A percentile compares a stretch with the other conserved stretches of the same genome.
These are phyloP conservation scores for Claviceps maximensis DNA, from an alignment of 2,329 filamentous ascomycete genomes.

Conservation along the genomic window DNA sequence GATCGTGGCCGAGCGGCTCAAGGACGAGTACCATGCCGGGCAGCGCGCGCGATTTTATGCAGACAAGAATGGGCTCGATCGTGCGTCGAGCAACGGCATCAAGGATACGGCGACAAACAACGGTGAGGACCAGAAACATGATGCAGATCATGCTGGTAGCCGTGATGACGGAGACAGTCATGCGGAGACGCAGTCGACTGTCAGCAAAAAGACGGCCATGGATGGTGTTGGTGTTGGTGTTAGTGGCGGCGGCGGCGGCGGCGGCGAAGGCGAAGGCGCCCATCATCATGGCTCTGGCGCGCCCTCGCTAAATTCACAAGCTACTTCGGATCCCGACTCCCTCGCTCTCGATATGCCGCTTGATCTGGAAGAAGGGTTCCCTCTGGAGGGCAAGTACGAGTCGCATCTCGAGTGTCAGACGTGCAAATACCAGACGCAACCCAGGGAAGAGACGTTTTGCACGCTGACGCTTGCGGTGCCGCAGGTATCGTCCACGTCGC, in stretches of 20 bases:
- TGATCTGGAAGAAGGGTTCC: constrained; percentile 60
- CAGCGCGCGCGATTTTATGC: constrained; percentile 55
- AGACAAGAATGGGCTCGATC: constrained; percentile 16
- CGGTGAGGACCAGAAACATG: constrained; percentile 8
- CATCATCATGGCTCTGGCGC: not conserved
- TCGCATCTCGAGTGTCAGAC: constrained; percentile 91
- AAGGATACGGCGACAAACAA: not conserved
- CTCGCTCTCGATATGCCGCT: constrained; percentile 12
- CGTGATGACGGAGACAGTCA: constrained; percentile 12
- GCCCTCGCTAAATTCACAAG: not conserved
- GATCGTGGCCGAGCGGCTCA: constrained; percentile 79
- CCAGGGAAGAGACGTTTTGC: constrained; percentile 74
- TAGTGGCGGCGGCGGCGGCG: not conserved
- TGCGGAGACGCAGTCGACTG: not conserved
- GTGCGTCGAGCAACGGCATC: constrained; percentile 4
- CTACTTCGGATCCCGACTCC: not conserved
- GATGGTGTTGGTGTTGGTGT: not conserved
- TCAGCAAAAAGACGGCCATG: not conserved
- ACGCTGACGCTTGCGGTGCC: constrained; percentile 87
- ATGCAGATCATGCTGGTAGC: constrained; percentile 7
- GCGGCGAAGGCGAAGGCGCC: not conserved
- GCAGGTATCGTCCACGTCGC: constrained; percentile 63
- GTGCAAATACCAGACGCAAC: constrained; percentile 79
- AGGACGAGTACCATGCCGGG: constrained; percentile 87
- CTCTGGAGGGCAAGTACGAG: constrained; percentile 81